phyloP scores from a whole-genome alignment of 495 filamentous ascomycete genomes.

The Penicillium pulvis region DNA sequence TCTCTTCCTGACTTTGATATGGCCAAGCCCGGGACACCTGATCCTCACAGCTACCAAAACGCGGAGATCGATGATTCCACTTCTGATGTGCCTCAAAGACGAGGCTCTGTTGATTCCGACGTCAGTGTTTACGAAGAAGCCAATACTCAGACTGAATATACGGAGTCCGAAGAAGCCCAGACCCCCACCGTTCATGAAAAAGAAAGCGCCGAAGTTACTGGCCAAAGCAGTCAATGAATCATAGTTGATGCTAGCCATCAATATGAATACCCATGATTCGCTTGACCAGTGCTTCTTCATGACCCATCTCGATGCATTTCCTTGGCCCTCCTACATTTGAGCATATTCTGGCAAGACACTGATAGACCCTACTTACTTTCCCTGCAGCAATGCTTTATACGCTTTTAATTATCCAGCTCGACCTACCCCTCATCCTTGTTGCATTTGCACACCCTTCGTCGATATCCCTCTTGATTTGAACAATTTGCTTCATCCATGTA shows the following conservation, averaged over 20 bases:
- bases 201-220: constrained; percentile 3
- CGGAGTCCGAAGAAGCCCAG: constrained; percentile 1
- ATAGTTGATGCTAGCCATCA: neutral
- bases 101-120: constrained; percentile 27
- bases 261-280: neutral
- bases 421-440: neutral
- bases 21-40: constrained; percentile 16
- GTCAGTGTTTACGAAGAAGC: constrained; percentile 29
- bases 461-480: constrained; percentile 12
- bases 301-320: constrained; percentile 19
- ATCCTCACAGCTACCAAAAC: constrained; percentile 5
- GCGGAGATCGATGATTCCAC: constrained; percentile 7
- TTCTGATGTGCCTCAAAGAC: constrained; percentile 7
- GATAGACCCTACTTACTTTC: constrained; percentile 17
- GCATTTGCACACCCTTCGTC: neutral
- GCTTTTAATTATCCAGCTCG: constrained; percentile 10
- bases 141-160: constrained; percentile 8
- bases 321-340: constrained; percentile 9
- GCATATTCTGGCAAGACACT: constrained; percentile 8
- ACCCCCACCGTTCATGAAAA: constrained; percentile 2
- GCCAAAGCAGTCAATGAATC: neutral
- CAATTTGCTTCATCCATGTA: neutral
- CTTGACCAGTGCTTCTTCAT: constrained; percentile 1
- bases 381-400: constrained; percentile 8
- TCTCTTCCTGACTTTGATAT: constrained; percentile 9